A percentile compares a stretch with the other conserved stretches of the same genome.
These are phyloP conservation scores for Fusarium lateritium DNA, from an alignment of 2,329 filamentous ascomycete genomes.

Conservation along the genomic window DNA sequence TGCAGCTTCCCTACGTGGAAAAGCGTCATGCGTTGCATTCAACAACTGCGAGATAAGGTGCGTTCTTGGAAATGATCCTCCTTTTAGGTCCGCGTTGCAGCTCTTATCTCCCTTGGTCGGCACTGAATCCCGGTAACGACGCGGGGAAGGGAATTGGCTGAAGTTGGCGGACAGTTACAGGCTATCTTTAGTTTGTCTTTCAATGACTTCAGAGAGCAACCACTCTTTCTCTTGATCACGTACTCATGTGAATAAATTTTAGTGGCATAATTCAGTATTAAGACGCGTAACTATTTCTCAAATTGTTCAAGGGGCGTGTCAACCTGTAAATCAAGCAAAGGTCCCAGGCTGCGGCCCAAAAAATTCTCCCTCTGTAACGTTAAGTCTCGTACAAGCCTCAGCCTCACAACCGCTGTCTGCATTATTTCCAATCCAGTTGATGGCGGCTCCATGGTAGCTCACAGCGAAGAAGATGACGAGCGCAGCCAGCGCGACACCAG, in stretches of 20 bases:
- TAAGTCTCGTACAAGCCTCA: conserved; percentile 39
- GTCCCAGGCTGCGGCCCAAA: conserved; percentile 49
- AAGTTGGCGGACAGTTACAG: no score
- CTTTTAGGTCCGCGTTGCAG: conserved; percentile 13
- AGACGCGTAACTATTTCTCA: no score
- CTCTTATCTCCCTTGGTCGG: neutral
- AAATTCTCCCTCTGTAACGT: conserved; percentile 48
- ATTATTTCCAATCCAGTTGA: conserved; percentile 64
- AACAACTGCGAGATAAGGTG: neutral
- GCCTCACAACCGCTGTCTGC: conserved; percentile 49
- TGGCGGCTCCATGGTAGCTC: conserved; percentile 54
- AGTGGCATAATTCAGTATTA: no score
- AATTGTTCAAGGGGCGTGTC: neutral
- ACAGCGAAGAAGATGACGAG: conserved; percentile 67
- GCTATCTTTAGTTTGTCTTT: no score
- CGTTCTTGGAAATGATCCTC: conserved; percentile 43
- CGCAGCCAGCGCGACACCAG: conserved; percentile 62
- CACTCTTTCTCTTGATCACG: no score
- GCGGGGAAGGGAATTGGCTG: neutral
- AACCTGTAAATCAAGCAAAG: conserved; percentile 16
- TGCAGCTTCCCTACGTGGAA: conserved; percentile 7
- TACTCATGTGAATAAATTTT: no score
- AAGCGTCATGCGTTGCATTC: conserved; percentile 1
- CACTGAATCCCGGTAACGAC: neutral
- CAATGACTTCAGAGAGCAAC: no score